Evolutionary conservation across 495 filamentous ascomycete genomes (phyloP), one percentile per base, ranked within the genome.

Genomic region (Daldinia decipiens): DNA sequence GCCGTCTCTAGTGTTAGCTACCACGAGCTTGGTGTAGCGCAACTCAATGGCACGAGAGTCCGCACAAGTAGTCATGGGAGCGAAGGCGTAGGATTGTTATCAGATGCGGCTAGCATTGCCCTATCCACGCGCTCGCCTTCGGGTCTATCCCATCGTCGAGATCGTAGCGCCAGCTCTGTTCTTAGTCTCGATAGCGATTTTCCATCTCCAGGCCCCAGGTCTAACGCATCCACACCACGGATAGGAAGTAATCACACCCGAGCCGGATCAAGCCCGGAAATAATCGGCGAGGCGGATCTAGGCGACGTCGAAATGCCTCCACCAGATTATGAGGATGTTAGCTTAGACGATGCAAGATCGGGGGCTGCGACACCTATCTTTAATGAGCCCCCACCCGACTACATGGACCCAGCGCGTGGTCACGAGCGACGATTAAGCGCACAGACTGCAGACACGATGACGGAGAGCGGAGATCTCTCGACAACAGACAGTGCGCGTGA

Each of bases 21-120:
- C 74, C 93, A 89, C 5, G 90, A 93, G 9, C 77, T 98, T 11
- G 95, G 95, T 32, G 87, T 96, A 54, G 94, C 92, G 8, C 85
- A 93, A 52, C 93, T 94, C 68, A 95, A 98, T 74, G 95, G 95
- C 19, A 92, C 92, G 0, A 87, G 95, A 13, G 79, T 99, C 59
- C 89, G 95, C 43, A 92, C 92, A 17, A 90, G 90, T 70, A 95
- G 92, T 53, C 83, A 84, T 24, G 93, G 95, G 66, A 92, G 90
- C 39, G 92, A 97, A 74, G 81, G 87, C 13, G 81, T 88, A 13
- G 93, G 93, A 2, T 83, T 97, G 3, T 82, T 97, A 4, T 88
- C 87, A 21, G 88, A 91, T 65, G 88, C 91, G 8, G 89, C 89
- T 3, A 86, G 84, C 66, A 90, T 92, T 68, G 83, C 79, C 9